Evolutionary conservation across 768 basidiomycete species (phyloP).

Genomic region (Amanita exitialis): DNA sequence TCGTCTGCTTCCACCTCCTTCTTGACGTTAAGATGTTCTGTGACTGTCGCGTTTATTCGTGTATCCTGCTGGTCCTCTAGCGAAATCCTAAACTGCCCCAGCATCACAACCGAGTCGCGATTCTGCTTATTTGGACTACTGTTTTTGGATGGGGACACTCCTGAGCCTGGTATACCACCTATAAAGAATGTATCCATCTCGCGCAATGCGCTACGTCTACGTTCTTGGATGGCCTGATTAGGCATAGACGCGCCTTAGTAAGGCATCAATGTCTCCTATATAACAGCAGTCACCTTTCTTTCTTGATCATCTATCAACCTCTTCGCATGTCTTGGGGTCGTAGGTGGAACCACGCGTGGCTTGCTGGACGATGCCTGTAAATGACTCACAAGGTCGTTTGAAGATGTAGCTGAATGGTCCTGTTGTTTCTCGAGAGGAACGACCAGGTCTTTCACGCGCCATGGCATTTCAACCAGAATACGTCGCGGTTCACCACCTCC

Average conservation of each 20-base stretch:
- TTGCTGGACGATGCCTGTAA: neutral
- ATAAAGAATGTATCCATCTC: constrained; percentile 40
- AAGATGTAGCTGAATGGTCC: neutral
- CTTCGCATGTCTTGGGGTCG: constrained; percentile 14
- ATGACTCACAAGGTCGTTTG: neutral
- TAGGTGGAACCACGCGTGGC: constrained; percentile 4
- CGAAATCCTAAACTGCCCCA: neutral
- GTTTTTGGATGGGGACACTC: constrained; percentile 18
- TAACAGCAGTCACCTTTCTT: constrained; percentile 22
- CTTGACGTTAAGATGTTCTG: neutral
- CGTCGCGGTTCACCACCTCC: constrained; percentile 38
- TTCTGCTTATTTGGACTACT: neutral
- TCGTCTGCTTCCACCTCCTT: constrained; percentile 14
- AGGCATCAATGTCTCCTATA: neutral
- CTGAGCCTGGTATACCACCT: constrained; percentile 44
- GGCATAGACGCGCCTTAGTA: neutral
- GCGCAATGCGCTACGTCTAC: constrained; percentile 46
- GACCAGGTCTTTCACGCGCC: constrained; percentile 48
- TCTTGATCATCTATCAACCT: constrained; percentile 33
- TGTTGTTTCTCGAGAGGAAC: constrained; percentile 13
- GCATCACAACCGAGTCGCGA: neutral
- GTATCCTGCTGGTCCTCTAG: neutral
- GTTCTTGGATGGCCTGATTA: constrained; percentile 49
- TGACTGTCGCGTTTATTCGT: neutral
- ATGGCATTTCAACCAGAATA: constrained; percentile 37